Evolutionary conservation across 768 basidiomycete species (phyloP).

Genomic region (Tylopilus subfusipes): DNA sequence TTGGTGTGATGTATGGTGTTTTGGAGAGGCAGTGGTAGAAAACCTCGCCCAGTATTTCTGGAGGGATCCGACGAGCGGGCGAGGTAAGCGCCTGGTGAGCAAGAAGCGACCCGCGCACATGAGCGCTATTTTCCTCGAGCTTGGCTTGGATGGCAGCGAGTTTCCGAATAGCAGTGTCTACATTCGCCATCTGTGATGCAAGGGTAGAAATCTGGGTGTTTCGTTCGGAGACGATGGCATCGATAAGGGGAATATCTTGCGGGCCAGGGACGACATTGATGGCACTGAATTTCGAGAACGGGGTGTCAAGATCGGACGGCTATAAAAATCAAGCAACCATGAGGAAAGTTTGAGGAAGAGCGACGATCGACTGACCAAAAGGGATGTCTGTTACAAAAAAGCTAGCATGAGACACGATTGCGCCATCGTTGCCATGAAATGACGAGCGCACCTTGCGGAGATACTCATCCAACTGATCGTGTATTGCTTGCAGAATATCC

Average conservation of each 20-base stretch:
- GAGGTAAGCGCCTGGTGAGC: slow-evolving; percentile 25
- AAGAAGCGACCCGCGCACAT: slow-evolving; percentile 20
- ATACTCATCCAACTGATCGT: slow-evolving; percentile 19
- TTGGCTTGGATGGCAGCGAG: slow-evolving; percentile 14
- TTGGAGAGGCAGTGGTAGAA: slow-evolving; percentile 28
- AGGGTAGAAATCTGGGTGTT: slow-evolving; percentile 21
- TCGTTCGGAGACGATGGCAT: slow-evolving; percentile 18
- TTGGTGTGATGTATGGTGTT: slow-evolving; percentile 25
- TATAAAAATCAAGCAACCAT: not conserved
- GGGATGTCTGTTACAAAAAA: slow-evolving; percentile 9
- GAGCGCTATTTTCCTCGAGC: slow-evolving; percentile 18
- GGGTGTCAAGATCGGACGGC: slow-evolving; percentile 18
- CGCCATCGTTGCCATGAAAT: slow-evolving; percentile 24
- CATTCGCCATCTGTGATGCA: slow-evolving; percentile 15
- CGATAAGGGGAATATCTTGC: slow-evolving; percentile 17
- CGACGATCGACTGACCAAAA: slow-evolving; percentile 17
- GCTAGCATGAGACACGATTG: slow-evolving; percentile 35
- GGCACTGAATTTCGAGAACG: slow-evolving; percentile 9
- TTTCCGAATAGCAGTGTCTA: slow-evolving; percentile 18
- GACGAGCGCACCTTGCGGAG: slow-evolving; percentile 19
- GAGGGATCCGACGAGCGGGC: slow-evolving; percentile 20
- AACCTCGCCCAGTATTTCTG: slow-evolving; percentile 31
- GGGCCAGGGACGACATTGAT: slow-evolving; percentile 10
- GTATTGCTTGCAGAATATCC: slow-evolving; percentile 15
- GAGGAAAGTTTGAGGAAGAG: not conserved